Base-by-base conservation (phyloP, 768 basidiomycete genomes). In the Thelephora ganbajun region DNA sequence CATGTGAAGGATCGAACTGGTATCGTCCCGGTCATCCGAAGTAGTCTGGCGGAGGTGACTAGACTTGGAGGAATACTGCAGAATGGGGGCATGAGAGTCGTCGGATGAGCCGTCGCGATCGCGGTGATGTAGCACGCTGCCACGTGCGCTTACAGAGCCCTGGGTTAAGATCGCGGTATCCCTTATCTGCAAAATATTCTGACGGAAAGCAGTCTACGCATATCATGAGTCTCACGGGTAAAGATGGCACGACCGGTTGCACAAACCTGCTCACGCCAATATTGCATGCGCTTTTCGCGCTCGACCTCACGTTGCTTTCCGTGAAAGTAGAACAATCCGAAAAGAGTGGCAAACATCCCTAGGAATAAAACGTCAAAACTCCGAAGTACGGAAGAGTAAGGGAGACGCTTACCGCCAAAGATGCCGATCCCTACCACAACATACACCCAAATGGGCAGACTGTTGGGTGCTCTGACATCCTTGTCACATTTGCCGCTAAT, bases 181-280 rank as follows among this genome's bases (percentile, higher is more conserved):
- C 49, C 80, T 74, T 83, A 88, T 84, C 57, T 83, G 78, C 58
- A 81, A 58, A 45, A 89, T 74, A 58, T 83, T 84, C 64, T 84
- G 80, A 54, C 83, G 82, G 72, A 86, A 83, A 7, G 81, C 76
- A 54, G 80, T 82, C 79, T 86, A 54, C 14, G 47, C 6, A 11
- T 26, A 9, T 30, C 26, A 9, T 30, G 26, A 30, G 39, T 41
- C 11, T 41, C 20, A 44, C 23, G 50, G 30, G 48, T 35, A 36
- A 4, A 30, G 26, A 9, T 30, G 26, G 26, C 9, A 30, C 26
- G 5, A 9, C 26, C 26, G 9, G 26, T 3, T 11, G n/a, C 13
- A 36, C 55, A 44, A 52, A 79, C 82, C 72, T 89, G 88, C 67
- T 92, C 89, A 54, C 80, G 79, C 82, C 89, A 91, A 64, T 92